Evolutionary conservation across 306 rosid genomes (phyloP).

Genomic region (Quercus engelmannii): DNA sequence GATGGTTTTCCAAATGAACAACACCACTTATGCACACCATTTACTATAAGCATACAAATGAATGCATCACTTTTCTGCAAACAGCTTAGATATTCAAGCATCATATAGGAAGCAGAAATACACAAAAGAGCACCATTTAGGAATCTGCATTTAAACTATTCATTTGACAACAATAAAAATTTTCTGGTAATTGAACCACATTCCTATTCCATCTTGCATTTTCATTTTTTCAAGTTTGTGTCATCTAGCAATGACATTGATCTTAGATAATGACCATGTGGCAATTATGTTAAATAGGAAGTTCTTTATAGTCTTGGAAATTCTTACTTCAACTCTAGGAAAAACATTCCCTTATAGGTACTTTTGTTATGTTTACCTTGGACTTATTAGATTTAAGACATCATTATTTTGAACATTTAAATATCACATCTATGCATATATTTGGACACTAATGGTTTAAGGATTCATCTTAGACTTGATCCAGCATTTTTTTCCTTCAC

Average conservation of each 20-base stretch:
- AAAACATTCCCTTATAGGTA: not conserved
- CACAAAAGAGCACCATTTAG: not conserved
- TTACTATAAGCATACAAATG: not conserved
- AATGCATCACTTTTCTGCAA: not conserved
- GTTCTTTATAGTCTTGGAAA: not conserved
- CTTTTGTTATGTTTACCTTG: not conserved
- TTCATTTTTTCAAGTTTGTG: not conserved
- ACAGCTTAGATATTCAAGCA: not conserved
- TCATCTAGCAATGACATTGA: not conserved
- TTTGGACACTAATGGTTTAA: not conserved
- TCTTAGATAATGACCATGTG: not conserved
- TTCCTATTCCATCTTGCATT: not conserved
- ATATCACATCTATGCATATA: not conserved
- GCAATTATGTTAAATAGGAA: not conserved
- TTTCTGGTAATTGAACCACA: not conserved
- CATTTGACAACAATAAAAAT: not conserved
- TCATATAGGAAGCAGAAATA: not conserved
- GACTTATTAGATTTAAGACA: not conserved
- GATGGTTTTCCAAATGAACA: slow-evolving; percentile 5
- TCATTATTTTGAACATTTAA: not conserved
- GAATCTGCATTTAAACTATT: not conserved
- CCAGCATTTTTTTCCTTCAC: not conserved
- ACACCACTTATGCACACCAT: not conserved
- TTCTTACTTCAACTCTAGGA: not conserved
- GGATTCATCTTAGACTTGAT: not conserved